Percentiles rank a stretch among this genome's conserved stretches.
Evolutionary conservation across 345 rosid genomes (phyloP).

Genomic region (Populus tremula): DNA sequence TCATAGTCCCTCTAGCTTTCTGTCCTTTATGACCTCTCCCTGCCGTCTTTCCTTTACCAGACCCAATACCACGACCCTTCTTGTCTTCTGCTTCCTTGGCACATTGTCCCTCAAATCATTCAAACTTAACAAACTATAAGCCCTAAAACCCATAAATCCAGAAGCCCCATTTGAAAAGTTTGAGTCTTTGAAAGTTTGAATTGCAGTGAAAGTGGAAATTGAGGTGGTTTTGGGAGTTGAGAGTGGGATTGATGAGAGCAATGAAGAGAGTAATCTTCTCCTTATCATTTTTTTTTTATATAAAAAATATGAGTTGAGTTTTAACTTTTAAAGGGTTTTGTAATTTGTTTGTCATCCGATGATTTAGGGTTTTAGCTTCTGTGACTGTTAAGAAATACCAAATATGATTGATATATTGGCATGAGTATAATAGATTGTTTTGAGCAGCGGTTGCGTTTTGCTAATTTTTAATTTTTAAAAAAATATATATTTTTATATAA

Average conservation of each 20-base stretch:
- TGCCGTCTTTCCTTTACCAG: conserved; percentile 95
- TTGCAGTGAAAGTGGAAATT: neutral
- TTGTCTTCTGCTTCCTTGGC: conserved; percentile 89
- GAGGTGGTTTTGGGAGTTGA: neutral
- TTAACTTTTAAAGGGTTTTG: neutral
- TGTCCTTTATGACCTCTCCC: conserved; percentile 98
- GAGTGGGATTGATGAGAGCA: conserved; percentile 7
- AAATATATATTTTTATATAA: no score
- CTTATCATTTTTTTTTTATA: neutral
- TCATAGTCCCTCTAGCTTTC: conserved; percentile 78
- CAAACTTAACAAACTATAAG: conserved; percentile 69
- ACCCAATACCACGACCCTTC: conserved; percentile 98
- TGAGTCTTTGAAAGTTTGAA: neutral
- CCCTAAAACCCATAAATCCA: conserved; percentile 42
- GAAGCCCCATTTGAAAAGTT: neutral
- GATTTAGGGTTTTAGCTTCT: neutral
- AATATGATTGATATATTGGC: no score
- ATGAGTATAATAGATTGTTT: no score
- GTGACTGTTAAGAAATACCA: neutral
- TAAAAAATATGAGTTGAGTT: neutral
- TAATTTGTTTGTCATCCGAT: neutral
- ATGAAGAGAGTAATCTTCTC: conserved; percentile 8
- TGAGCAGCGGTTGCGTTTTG: no score
- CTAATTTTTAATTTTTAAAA: no score
- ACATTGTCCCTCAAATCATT: conserved; percentile 81